These are phyloP conservation scores for Sistotremastrum suecicum DNA, from an alignment of 768 basidiomycete species.

Conservation along the genomic window DNA sequence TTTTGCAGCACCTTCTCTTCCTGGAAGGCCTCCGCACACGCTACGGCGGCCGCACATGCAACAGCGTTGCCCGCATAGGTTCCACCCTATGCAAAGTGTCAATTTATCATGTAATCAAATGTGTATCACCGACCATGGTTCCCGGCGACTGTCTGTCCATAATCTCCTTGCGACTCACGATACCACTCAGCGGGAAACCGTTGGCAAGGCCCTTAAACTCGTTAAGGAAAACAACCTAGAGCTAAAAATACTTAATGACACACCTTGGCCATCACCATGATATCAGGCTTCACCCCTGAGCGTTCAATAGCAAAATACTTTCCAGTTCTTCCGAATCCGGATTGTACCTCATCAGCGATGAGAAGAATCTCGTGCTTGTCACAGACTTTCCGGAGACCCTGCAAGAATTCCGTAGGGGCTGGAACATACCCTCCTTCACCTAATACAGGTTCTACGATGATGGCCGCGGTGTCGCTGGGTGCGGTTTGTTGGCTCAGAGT, in stretches of 20 bases:
- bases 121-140: slow-evolving; percentile 41
- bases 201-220: slow-evolving; percentile 58
- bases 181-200: slow-evolving; percentile 86
- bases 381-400: slow-evolving; percentile 71
- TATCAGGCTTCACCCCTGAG: slow-evolving; percentile 76
- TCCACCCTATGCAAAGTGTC: slow-evolving; percentile 39
- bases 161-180: slow-evolving; percentile 67
- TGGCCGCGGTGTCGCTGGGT: slow-evolving; percentile 82
- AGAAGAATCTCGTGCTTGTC: slow-evolving; percentile 77
- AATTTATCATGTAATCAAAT: not conserved
- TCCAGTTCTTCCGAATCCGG: slow-evolving; percentile 82
- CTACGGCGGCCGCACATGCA: slow-evolving; percentile 80
- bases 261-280: slow-evolving; percentile 82
- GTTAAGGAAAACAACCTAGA: slow-evolving; percentile 1
- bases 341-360: slow-evolving; percentile 80
- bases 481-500: slow-evolving; percentile 67
- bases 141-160: slow-evolving; percentile 70
- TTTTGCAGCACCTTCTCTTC: slow-evolving; percentile 77
- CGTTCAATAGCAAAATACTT: slow-evolving; percentile 71
- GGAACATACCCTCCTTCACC: slow-evolving; percentile 96
- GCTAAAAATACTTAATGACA: not conserved
- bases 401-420: slow-evolving; percentile 66
- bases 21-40: slow-evolving; percentile 61
- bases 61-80: slow-evolving; percentile 91
- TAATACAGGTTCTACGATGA: slow-evolving; percentile 84